Evolutionary conservation across 768 basidiomycete genomes (phyloP).

Genomic region (Lentinula sp.): DNA sequence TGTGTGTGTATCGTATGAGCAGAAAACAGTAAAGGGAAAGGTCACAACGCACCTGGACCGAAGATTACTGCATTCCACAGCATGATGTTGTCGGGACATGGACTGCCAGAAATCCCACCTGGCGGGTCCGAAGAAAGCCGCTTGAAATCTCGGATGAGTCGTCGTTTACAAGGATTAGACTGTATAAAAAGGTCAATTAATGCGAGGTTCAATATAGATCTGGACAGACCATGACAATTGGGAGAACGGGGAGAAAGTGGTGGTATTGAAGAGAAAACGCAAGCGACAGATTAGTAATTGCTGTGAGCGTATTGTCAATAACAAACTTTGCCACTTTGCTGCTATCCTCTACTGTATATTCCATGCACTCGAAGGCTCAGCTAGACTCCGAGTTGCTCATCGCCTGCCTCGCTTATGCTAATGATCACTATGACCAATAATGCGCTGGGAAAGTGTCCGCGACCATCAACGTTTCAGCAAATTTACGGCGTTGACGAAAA

Average conservation of each 20-base stretch:
- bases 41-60: slow-evolving; percentile 71
- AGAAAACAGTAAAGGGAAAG: not conserved
- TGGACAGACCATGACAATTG: not conserved
- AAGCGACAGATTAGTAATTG: not conserved
- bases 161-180: slow-evolving; percentile 93
- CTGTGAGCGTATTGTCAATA: too few species aligned
- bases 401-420: too few species aligned
- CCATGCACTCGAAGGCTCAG: too few species aligned
- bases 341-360: too few species aligned
- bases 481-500: too few species aligned
- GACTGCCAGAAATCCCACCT: slow-evolving; percentile 93
- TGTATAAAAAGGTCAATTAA: slow-evolving; percentile 19
- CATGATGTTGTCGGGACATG: slow-evolving; percentile 98
- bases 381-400: too few species aligned
- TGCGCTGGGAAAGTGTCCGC: too few species aligned
- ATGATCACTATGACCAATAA: too few species aligned
- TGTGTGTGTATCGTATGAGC: not conserved
- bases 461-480: too few species aligned
- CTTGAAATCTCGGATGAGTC: slow-evolving; percentile 98
- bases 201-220: not conserved
- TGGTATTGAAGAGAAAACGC: not conserved
- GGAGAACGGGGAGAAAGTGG: not conserved
- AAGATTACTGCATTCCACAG: slow-evolving; percentile 99
- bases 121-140: slow-evolving; percentile 92
- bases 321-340: too few species aligned